A percentile compares a stretch with the other conserved stretches of the same genome.
Conservation (phyloP, 257 asterid species). For the Thymus quinquecostatus region DNA sequence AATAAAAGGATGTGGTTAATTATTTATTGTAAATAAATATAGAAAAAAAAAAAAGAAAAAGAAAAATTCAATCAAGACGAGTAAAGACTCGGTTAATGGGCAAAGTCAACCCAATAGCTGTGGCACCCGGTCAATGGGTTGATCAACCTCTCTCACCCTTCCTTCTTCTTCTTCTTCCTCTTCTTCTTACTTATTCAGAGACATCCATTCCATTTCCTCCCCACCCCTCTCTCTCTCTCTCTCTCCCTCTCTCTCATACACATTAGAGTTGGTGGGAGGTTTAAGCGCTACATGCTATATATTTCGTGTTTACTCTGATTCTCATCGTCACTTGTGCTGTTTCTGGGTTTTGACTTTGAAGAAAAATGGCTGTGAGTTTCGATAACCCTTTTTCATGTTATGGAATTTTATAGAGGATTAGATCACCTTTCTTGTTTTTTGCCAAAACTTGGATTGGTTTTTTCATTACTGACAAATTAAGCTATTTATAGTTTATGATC, state of each 20-base stretch:
- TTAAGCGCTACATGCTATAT: background rate
- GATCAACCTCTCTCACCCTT: constrained; percentile 24
- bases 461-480: background rate
- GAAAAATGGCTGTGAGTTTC: constrained; percentile 51
- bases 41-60: background rate
- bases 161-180: background rate
- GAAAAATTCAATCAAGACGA: constrained; percentile 42
- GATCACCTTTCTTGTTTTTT: background rate
- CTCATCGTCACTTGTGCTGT: background rate
- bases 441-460: background rate
- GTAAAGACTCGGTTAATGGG: constrained; percentile 41
- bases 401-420: background rate
- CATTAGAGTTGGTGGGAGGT: constrained; percentile 17
- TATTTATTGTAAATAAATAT: background rate
- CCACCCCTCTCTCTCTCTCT: constrained; percentile 26
- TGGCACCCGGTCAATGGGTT: constrained; percentile 37
- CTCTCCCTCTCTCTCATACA: background rate
- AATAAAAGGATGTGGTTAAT: too few species aligned
- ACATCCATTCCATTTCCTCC: background rate
- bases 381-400: background rate
- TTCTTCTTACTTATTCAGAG: constrained; percentile 8
- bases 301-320: background rate
- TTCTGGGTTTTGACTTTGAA: constrained; percentile 38
- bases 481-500: too few species aligned
- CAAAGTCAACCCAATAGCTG: constrained; percentile 40